These are phyloP conservation scores for Ricinus communis DNA, from an alignment of 345 rosid genomes.

Conservation along the genomic window DNA sequence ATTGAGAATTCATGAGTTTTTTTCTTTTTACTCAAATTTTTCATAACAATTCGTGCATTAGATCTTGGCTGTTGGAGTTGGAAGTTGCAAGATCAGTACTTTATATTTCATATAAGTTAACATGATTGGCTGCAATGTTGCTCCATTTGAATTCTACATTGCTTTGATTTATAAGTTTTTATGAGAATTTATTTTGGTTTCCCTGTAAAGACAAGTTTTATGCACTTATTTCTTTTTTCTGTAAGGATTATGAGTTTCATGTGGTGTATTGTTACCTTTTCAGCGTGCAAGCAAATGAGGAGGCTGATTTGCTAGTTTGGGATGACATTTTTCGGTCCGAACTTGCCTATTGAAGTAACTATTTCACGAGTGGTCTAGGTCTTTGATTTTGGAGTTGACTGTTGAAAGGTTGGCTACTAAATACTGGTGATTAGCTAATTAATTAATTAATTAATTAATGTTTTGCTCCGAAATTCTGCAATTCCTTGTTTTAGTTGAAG, in stretches of 20 bases:
- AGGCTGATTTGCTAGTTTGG: slow-evolving; percentile 11
- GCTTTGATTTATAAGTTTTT: neutral
- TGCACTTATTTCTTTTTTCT: too few relatives aligned
- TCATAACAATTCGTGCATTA: neutral
- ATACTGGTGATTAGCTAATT: neutral
- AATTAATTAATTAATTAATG: neutral
- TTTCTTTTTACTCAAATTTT: neutral
- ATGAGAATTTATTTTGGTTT: too few relatives aligned
- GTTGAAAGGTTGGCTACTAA: slow-evolving; percentile 24
- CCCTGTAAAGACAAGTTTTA: too few relatives aligned
- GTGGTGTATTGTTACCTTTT: too few relatives aligned
- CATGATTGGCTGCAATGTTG: neutral
- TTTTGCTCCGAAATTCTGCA: neutral
- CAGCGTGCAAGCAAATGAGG: slow-evolving; percentile 18
- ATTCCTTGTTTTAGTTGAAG: neutral
- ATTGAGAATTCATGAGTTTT: neutral
- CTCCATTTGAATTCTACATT: neutral
- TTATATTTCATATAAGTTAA: neutral
- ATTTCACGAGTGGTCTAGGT: slow-evolving; percentile 5
- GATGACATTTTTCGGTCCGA: slow-evolving; percentile 5
- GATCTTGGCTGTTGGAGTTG: neutral
- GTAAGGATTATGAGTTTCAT: too few relatives aligned
- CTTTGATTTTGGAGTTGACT: slow-evolving; percentile 8
- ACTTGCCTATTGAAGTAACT: slow-evolving; percentile 6
- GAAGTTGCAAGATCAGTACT: neutral